A percentile compares a stretch with the other conserved stretches of the same genome.
phyloP scores from a whole-genome alignment of 2,329 filamentous ascomycete species.

The Colletotrichum kahawae region DNA sequence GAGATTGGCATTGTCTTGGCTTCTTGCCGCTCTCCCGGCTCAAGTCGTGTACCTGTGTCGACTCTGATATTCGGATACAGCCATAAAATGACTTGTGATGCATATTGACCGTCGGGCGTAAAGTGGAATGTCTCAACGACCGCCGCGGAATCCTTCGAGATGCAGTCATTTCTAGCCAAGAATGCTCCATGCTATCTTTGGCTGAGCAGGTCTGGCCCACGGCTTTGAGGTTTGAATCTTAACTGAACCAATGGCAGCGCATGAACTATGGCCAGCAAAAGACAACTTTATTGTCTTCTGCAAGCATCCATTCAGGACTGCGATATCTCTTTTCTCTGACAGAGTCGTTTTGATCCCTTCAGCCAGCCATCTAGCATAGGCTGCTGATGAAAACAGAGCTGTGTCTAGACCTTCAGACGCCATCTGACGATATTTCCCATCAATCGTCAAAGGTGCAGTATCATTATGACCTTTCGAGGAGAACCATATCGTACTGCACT shows the following conservation, averaged over 20 bases:
- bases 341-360: background rate
- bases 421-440: background rate
- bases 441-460: background rate
- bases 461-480: background rate
- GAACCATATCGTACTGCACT: background rate
- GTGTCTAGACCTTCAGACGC: background rate
- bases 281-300: background rate
- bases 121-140: background rate
- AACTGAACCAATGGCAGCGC: background rate
- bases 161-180: background rate
- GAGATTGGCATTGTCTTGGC: slow-evolving; percentile 1
- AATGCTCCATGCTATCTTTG: background rate
- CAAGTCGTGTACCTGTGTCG: background rate
- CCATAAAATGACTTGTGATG: background rate
- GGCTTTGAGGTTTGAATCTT: background rate
- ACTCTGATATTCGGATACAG: background rate
- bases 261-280: background rate
- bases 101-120: background rate
- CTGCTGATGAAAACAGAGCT: background rate
- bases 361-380: background rate
- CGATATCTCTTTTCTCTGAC: background rate
- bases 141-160: background rate
- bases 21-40: slow-evolving; percentile 4
- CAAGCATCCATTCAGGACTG: background rate
- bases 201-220: background rate